Evolutionary conservation across 2,329 filamentous ascomycete species (phyloP), one percentile per base, ranked within the genome.

Genomic region (Stagonosporopsis cucurbitacearum): DNA sequence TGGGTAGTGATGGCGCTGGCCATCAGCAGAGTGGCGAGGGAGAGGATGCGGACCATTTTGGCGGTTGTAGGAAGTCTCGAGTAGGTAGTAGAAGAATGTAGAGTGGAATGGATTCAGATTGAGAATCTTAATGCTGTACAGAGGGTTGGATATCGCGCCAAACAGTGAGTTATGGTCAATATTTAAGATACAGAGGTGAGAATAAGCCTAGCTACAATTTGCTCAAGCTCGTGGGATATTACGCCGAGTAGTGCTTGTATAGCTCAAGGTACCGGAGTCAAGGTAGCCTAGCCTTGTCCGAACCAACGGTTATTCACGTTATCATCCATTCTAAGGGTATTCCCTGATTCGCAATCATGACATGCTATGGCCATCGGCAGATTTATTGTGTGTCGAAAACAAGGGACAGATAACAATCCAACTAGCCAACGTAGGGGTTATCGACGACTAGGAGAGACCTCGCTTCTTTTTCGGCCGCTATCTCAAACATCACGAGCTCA

Each of bases 41-140:
- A 47, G 43, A 45, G 37, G 23, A 57, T 37, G 43, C 50, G 43
- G 41, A 46, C 50, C 54, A 57, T 57, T 41, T 50, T 42, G 30
- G 40, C 32, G 40, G 41, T 33, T 46, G 32, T 46, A 7, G 32
- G 40, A 53, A 46, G 35, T 40, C 35, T 53, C 41, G 48, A 51
- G 32, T 44, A 43, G 48, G 48, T 44, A 28, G 33, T 51, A 51
- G 33, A 51, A 32, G 48, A 51, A 44, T 43, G 48, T 37, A 44
- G 32, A 44, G 15, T 43, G 40, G 33, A 51, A 44, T 35, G 39
- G 28, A 28, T 28, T 50, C 48, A 50, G 46, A 17, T 49, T 40
- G 36, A 49, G 46, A 49, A 36, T 41, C 46, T 49, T 32, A 32
- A 19, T 51, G 36, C 46, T 33, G 46, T 49, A 40, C 46, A 42